Evolutionary conservation across 202 grass and related monocot genomes (phyloP).

Genomic region (Setaria italica): DNA sequence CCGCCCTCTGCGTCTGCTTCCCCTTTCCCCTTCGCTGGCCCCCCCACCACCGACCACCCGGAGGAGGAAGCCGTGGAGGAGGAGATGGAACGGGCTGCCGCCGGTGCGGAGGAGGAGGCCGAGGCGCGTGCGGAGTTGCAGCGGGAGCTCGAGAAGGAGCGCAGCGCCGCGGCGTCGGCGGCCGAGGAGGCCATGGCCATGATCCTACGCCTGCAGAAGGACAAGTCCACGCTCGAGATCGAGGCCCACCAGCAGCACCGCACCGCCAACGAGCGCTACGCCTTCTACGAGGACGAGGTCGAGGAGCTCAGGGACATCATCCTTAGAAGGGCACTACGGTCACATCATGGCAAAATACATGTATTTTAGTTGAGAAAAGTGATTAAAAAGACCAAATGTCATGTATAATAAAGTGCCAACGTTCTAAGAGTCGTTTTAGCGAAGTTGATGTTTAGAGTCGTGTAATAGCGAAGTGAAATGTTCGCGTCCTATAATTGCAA

Average conservation of each 20-base stretch:
- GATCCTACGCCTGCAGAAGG: constrained; percentile 94
- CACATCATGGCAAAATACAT: no score
- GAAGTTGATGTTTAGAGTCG: no score
- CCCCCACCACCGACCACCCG: neutral
- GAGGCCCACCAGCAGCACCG: constrained; percentile 72
- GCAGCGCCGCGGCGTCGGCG: constrained; percentile 71
- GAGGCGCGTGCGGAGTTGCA: constrained; percentile 51
- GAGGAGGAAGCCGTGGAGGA: neutral
- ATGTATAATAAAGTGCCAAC: no score
- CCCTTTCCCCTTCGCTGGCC: constrained; percentile 37
- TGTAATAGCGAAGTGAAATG: no score
- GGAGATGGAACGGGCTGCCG: constrained; percentile 26
- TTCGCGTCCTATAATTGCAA: no score
- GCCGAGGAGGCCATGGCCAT: constrained; percentile 96
- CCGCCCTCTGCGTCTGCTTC: constrained; percentile 52
- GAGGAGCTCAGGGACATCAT: constrained; percentile 83
- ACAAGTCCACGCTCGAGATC: constrained; percentile 78
- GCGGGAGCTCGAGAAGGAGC: constrained; percentile 85
- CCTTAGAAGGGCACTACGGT: constrained; percentile 3
- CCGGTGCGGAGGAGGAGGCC: neutral
- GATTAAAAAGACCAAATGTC: no score
- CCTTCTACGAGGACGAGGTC: constrained; percentile 84
- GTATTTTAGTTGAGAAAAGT: no score
- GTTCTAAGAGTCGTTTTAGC: no score
- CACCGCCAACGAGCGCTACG: constrained; percentile 68